phyloP scores from a whole-genome alignment of 2,329 filamentous ascomycete species.

The Lasiodiplodia citricola region DNA sequence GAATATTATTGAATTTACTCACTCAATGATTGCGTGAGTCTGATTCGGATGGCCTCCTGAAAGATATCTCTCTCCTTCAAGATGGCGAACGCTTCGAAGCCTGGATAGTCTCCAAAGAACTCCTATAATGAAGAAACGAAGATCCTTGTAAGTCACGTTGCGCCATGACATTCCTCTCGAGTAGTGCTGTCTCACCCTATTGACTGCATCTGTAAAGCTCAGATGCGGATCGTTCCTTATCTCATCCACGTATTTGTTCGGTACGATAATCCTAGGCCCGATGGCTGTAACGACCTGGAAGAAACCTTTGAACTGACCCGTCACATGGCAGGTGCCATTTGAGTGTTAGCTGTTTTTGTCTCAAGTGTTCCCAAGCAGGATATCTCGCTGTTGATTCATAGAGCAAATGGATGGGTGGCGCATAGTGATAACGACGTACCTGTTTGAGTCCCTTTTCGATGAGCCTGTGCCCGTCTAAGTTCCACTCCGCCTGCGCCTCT shows the following conservation, averaged over 20 bases:
- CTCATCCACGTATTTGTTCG: conserved; percentile 6
- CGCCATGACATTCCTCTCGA: not conserved
- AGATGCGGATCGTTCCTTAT: conserved; percentile 13
- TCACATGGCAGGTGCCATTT: not conserved
- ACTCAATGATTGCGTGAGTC: conserved; percentile 14
- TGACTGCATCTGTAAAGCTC: not conserved
- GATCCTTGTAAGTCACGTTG: not conserved
- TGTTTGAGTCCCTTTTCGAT: not conserved
- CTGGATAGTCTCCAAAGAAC: conserved; percentile 13
- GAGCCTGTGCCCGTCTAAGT: not conserved
- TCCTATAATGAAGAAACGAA: not conserved
- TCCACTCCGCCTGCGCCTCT: conserved; percentile 4
- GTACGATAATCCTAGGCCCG: conserved; percentile 12
- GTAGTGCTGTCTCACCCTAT: not conserved
- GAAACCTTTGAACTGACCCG: not conserved
- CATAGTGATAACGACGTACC: not conserved
- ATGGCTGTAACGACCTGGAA: conserved; percentile 9
- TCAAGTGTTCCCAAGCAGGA: too few species aligned
- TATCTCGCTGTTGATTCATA: not conserved
- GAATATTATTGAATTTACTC: not conserved
- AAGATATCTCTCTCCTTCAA: not conserved
- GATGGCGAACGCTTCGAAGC: conserved; percentile 2
- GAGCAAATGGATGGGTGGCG: not conserved
- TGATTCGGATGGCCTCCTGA: conserved; percentile 5
- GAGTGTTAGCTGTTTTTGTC: not conserved